These are phyloP conservation scores for Blastomyces parvus DNA, from an alignment of 2,329 filamentous ascomycete genomes.

Conservation along the genomic window DNA sequence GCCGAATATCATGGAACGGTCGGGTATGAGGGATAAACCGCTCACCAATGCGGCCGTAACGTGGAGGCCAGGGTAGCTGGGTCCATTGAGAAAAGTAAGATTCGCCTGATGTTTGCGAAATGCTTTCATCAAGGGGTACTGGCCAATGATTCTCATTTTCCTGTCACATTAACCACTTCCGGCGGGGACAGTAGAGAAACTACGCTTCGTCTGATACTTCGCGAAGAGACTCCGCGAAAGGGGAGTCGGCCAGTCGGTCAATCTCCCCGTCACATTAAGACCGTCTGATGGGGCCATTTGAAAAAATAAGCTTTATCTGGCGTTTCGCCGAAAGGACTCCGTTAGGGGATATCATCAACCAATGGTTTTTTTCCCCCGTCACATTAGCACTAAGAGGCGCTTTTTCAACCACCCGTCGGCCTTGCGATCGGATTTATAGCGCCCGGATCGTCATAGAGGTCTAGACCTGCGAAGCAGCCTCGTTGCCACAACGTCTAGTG, in stretches of 20 bases:
- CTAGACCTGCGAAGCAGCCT: neutral
- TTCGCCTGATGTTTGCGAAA: neutral
- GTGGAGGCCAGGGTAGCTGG: neutral
- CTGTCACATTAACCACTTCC: neutral
- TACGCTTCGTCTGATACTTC: neutral
- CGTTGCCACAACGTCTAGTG: neutral
- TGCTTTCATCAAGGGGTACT: neutral
- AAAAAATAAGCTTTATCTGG: slow-evolving; percentile 1
- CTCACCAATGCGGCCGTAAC: neutral
- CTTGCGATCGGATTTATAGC: neutral
- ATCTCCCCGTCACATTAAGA: neutral
- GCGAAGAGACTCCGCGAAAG: neutral
- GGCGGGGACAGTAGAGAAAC: neutral
- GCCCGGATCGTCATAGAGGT: neutral
- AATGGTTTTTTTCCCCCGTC: neutral
- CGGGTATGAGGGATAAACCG: neutral
- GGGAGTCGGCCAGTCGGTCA: neutral
- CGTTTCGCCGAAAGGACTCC: neutral
- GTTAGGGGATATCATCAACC: neutral
- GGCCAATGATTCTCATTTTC: neutral
- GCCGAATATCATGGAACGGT: neutral
- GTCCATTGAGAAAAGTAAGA: neutral
- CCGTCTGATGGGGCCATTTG: neutral
- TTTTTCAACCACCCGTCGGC: neutral
- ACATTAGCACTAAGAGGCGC: neutral